Percentiles rank a stretch among this genome's conserved stretches.
Conservation (phyloP, 192 early-diverging fungal genomes). For the Gaertneriomyces semiglobifer region DNA sequence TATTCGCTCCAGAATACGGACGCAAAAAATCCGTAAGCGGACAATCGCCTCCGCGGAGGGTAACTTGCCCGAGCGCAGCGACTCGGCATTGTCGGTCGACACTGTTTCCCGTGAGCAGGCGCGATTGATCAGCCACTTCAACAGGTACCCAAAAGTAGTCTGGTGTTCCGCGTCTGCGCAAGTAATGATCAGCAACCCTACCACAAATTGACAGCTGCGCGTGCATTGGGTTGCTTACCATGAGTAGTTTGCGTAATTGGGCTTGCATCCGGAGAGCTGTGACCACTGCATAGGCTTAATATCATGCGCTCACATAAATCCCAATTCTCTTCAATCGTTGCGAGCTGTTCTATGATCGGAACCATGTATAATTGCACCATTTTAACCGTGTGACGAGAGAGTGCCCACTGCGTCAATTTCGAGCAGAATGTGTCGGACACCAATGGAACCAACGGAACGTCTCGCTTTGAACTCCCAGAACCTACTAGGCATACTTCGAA, state of each 20-base stretch:
- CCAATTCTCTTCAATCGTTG: conserved; percentile 11
- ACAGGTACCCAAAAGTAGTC: not conserved
- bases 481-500: no score
- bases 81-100: not conserved
- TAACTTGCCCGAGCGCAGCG: not conserved
- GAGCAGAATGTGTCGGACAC: no score
- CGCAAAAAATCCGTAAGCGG: conserved; percentile 6
- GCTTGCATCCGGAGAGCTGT: no score
- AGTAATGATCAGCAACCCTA: no score
- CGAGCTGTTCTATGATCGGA: conserved; percentile 9
- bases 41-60: not conserved
- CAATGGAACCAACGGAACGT: no score
- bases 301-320: conserved; percentile 2
- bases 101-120: not conserved
- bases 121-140: conserved; percentile 11
- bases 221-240: no score
- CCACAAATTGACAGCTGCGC: no score
- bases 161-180: not conserved
- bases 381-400: not conserved
- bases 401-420: not conserved
- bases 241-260: no score
- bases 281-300: not conserved
- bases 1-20: not conserved
- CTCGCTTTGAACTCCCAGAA: no score
- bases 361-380: conserved; percentile 1